Conservation (phyloP, 805 yeast species). For the Kazachstania viticola region DNA sequence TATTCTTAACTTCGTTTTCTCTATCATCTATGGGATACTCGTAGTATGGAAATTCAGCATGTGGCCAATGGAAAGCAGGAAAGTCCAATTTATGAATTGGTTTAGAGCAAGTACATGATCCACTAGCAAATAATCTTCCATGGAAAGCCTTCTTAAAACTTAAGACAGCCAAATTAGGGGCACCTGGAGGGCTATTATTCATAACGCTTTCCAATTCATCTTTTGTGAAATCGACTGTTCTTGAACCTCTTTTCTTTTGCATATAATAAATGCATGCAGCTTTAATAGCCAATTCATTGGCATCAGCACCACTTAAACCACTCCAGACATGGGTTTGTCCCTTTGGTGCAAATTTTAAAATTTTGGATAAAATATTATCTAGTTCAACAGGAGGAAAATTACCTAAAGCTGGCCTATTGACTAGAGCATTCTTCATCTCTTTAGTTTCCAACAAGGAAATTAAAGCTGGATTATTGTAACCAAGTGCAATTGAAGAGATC, state of each 20-base stretch:
- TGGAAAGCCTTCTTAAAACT: constrained; percentile 88
- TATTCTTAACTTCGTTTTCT: constrained; percentile 49
- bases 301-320: constrained; percentile 56
- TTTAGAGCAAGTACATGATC: constrained; percentile 84
- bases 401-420: constrained; percentile 60
- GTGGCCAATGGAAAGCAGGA: constrained; percentile 96
- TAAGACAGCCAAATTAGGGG: constrained; percentile 75
- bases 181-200: constrained; percentile 78
- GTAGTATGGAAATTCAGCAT: constrained; percentile 81
- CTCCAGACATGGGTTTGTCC: constrained; percentile 53
- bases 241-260: constrained; percentile 49
- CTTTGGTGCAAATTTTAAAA: constrained; percentile 53
- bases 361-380: constrained; percentile 33
- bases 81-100: constrained; percentile 88
- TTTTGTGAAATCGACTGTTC: constrained; percentile 42
- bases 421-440: constrained; percentile 52
- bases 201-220: constrained; percentile 67
- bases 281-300: constrained; percentile 59
- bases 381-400: constrained; percentile 52
- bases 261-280: constrained; percentile 61
- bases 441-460: constrained; percentile 46
- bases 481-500: constrained; percentile 59
- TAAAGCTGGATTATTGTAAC: constrained; percentile 59
- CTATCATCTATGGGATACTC: constrained; percentile 75
- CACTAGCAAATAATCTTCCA: constrained; percentile 88